phyloP scores from a whole-genome alignment of 305 asterid species.

The Fraxinus albicans region DNA sequence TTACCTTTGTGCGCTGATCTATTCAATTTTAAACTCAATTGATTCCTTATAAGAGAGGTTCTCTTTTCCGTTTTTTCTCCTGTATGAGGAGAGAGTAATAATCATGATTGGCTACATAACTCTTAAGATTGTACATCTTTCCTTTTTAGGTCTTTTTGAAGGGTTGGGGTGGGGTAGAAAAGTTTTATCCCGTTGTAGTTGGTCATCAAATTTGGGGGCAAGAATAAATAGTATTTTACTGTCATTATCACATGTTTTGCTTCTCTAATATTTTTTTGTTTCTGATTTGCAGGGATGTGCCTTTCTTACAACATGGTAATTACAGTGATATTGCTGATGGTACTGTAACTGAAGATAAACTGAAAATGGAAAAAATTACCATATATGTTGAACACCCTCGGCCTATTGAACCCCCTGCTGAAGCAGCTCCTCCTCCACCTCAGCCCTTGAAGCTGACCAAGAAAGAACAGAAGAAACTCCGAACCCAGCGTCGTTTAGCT shows the following conservation, averaged over 20 bases:
- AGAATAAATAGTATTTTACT: neutral
- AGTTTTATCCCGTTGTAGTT: neutral
- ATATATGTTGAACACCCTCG: conserved; percentile 86
- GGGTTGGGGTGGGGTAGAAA: neutral
- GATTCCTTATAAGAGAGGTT: neutral
- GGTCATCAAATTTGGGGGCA: neutral
- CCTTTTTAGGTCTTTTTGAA: neutral
- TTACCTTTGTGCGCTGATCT: neutral
- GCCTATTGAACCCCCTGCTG: conserved; percentile 92
- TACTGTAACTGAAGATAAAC: conserved; percentile 36
- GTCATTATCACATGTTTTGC: neutral
- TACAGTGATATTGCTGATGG: conserved; percentile 58
- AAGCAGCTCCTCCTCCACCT: conserved; percentile 91
- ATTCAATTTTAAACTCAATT: neutral
- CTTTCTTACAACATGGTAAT: conserved; percentile 54
- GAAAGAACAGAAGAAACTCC: conserved; percentile 92
- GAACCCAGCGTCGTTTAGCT: conserved; percentile 79
- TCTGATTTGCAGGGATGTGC: conserved; percentile 64
- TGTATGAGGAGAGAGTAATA: neutral
- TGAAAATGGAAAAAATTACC: conserved; percentile 74
- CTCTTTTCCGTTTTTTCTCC: neutral
- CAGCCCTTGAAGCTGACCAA: conserved; percentile 91
- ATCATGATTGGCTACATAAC: neutral
- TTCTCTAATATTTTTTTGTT: neutral
- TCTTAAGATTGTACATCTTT: neutral